These are phyloP conservation scores for Syncephalastrum monosporum DNA, from an alignment of 371 early-diverging fungal genomes.

Conservation along the genomic window DNA sequence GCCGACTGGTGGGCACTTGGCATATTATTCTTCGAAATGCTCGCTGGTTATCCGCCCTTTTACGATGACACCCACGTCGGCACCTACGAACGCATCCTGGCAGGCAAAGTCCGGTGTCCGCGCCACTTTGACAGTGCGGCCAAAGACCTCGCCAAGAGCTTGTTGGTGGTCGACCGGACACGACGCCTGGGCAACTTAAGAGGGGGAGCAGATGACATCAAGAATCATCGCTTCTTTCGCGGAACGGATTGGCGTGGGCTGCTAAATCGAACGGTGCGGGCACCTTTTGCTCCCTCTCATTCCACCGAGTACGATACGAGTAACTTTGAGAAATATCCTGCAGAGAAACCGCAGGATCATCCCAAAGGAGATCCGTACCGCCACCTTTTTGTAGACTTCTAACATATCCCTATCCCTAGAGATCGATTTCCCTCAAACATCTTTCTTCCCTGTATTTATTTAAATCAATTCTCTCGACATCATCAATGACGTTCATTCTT, in stretches of 20 bases:
- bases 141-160: conserved; percentile 72
- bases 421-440: too few species aligned
- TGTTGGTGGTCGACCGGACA: conserved; percentile 78
- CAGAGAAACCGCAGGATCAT: conserved; percentile 34
- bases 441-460: too few species aligned
- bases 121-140: conserved; percentile 74
- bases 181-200: conserved; percentile 72
- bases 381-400: conserved; percentile 46
- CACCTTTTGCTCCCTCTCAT: conserved; percentile 63
- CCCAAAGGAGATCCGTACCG: conserved; percentile 43
- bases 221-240: conserved; percentile 86
- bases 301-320: conserved; percentile 65
- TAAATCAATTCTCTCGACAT: too few species aligned
- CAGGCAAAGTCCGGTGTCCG: conserved; percentile 74
- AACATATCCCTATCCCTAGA: conserved; percentile 11
- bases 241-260: conserved; percentile 83
- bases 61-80: conserved; percentile 93
- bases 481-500: too few species aligned
- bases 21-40: conserved; percentile 95
- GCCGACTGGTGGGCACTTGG: conserved; percentile 99
- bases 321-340: conserved; percentile 70
- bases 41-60: conserved; percentile 95
- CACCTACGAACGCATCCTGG: conserved; percentile 83
- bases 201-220: conserved; percentile 60
- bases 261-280: conserved; percentile 62